Evolutionary conservation across 768 basidiomycete species (phyloP), one percentile per base, ranked within the genome.

Genomic region (Rubroboletus pulcherrimus): DNA sequence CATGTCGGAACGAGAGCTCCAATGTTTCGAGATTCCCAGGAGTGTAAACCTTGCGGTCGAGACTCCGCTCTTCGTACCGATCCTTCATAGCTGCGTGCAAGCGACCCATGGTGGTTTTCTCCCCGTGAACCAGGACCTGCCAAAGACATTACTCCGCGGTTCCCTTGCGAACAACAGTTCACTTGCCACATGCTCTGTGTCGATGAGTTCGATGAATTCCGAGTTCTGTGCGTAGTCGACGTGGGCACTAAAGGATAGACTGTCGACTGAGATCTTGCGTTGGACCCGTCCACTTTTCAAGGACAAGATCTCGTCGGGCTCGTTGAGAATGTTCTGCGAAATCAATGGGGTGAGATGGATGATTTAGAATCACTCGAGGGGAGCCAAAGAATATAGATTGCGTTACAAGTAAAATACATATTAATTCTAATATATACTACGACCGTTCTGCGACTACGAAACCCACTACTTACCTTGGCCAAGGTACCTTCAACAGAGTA

Each of bases 221-320:
- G 91, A 87, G 70, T 99, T 99, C 64, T 98, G 96, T 15, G 91
- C 81, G 63, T 90, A 96, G 68, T 98, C 95, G 60, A 98, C 96
- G 67, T 98, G 95, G 0, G 96, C 95, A 52, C 90, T 90, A 73
- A 98, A 98, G 3, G 96, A 96, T 58, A 99, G 89, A 59, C 91
- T 86, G 61, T 96, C 91, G 65, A 98, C 90, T 0, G 95, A 93
- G 59, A 95, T 79, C 63, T 90, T 90, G 57, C 93, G 78, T 26
- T 85, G 88, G 47, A 98, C 93, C 41, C 84, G 84, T 15, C 71
- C 78, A 31, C 92, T 92, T 69, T 89, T 90, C 64, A 84, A 64
- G 2, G 86, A 79, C 21, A 73, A 73, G 64, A 99, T 91, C 61
- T 97, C 93, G 65, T 93, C 89, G 7, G 93, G 96, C 74, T 97